A percentile compares a stretch with the other conserved stretches of the same genome.
Conservation (phyloP, 2,329 filamentous ascomycete genomes). For the Trichoderma sp. region DNA sequence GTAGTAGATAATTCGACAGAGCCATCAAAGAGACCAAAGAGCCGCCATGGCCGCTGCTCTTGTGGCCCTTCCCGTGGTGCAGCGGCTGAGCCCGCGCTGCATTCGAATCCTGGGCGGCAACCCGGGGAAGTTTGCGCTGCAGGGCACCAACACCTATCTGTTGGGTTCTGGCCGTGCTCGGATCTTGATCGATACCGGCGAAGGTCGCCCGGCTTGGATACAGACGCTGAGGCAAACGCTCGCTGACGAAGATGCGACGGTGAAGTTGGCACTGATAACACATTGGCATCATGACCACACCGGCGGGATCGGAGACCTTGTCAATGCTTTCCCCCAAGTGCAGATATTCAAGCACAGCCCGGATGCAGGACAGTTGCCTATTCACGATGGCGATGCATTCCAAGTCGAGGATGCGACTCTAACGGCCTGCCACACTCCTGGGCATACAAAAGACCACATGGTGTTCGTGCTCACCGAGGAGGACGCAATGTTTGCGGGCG, state of each 20-base stretch:
- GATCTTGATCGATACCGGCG: conserved; percentile 86
- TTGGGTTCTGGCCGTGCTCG: conserved; percentile 73
- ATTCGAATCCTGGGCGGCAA: conserved; percentile 89
- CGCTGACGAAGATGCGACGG: conserved; percentile 64
- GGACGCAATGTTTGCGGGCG: conserved; percentile 82
- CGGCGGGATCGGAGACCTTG: conserved; percentile 72
- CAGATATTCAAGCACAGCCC: conserved; percentile 69
- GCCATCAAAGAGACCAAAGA: no score
- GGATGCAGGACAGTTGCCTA: conserved; percentile 48
- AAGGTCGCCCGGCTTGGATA: conserved; percentile 77
- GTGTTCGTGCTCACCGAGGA: conserved; percentile 76
- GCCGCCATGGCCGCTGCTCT: conserved; percentile 41
- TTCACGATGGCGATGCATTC: conserved; percentile 58
- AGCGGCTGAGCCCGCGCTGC: conserved; percentile 74
- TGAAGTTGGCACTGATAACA: conserved; percentile 75
- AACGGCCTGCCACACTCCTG: conserved; percentile 60
- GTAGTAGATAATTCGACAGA: background rate
- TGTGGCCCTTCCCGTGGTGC: conserved; percentile 68
- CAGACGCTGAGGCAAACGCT: conserved; percentile 66
- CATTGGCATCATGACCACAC: conserved; percentile 94
- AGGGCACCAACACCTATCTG: conserved; percentile 94
- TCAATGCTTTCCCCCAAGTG: conserved; percentile 62
- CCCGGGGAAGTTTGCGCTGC: conserved; percentile 75
- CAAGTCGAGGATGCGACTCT: conserved; percentile 64
- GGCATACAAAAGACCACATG: conserved; percentile 84